These are phyloP conservation scores for Alternaria sp. DNA, from an alignment of 2,329 filamentous ascomycete genomes.

Conservation along the genomic window DNA sequence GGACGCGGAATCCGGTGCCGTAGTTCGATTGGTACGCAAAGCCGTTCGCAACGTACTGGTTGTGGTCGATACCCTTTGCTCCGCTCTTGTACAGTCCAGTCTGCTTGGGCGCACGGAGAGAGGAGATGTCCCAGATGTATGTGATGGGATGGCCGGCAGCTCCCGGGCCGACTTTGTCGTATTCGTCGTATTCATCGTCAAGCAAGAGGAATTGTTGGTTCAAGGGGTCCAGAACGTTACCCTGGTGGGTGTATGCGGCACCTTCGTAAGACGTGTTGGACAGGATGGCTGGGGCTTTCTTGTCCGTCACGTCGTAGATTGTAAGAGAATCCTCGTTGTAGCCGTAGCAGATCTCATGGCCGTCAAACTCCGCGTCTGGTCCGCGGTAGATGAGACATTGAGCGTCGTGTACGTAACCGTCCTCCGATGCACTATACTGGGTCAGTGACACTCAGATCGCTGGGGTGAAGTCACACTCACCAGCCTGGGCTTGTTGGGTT, in stretches of 20 bases:
- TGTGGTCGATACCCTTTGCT: conserved; percentile 57
- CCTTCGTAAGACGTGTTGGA: conserved; percentile 65
- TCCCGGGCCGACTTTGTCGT: conserved; percentile 48
- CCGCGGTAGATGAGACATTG: conserved; percentile 67
- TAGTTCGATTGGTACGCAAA: conserved; percentile 57
- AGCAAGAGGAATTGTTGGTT: conserved; percentile 51
- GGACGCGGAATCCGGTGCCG: conserved; percentile 53
- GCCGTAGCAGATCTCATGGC: conserved; percentile 64
- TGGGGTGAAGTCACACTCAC: conserved; percentile 15
- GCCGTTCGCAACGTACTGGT: conserved; percentile 57
- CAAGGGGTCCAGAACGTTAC: conserved; percentile 58
- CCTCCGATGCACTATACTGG: conserved; percentile 55
- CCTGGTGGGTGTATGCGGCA: conserved; percentile 67
- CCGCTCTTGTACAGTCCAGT: conserved; percentile 55
- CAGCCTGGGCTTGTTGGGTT: conserved; percentile 64
- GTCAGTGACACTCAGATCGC: neutral
- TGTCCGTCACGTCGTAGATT: conserved; percentile 63
- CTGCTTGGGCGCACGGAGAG: conserved; percentile 48
- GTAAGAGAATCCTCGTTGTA: conserved; percentile 65
- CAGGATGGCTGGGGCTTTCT: conserved; percentile 57
- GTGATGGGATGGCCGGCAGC: conserved; percentile 49
- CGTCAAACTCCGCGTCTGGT: conserved; percentile 59
- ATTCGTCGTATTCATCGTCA: conserved; percentile 53
- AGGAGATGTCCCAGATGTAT: conserved; percentile 53
- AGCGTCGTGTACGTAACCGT: conserved; percentile 69